phyloP scores from a whole-genome alignment of 2,329 filamentous ascomycete genomes.

The Exophiala viscosa region DNA sequence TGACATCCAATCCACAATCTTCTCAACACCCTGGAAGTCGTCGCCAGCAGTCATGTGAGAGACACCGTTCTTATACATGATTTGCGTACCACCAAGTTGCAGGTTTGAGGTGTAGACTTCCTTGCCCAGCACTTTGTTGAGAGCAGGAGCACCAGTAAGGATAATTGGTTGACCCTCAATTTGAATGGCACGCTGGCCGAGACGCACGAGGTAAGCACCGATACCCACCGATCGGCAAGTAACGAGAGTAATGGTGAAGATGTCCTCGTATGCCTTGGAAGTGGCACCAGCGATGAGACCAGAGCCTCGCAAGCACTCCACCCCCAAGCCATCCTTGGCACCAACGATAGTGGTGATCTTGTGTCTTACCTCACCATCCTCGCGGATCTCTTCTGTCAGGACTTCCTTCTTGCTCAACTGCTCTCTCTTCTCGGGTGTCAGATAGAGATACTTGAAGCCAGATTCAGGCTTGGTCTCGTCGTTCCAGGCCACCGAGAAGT shows the following conservation, averaged over 20 bases:
- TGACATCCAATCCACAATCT: constrained; percentile 97
- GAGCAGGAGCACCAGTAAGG: constrained; percentile 89
- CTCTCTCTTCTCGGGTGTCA: constrained; percentile 80
- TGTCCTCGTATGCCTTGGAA: constrained; percentile 94
- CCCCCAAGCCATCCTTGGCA: constrained; percentile 91
- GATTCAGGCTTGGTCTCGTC: constrained; percentile 72
- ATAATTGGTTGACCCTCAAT: constrained; percentile 99
- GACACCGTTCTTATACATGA: constrained; percentile 99
- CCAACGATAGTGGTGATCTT: constrained; percentile 93
- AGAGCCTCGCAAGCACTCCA: constrained; percentile 94
- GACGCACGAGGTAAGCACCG: constrained; percentile 95
- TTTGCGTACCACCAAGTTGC: constrained; percentile 99
- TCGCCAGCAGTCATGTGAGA: constrained; percentile 98
- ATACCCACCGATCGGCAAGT: constrained; percentile 99
- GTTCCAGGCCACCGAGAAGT: constrained; percentile 98
- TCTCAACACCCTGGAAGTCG: constrained; percentile 95
- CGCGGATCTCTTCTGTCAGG: constrained; percentile 80
- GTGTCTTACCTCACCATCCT: constrained; percentile 84
- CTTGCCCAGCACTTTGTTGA: constrained; percentile 96
- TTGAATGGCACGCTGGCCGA: constrained; percentile 96
- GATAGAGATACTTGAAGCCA: constrained; percentile 96
- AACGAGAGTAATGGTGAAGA: constrained; percentile 96
- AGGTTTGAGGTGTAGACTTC: constrained; percentile 99
- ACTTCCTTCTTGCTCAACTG: constrained; percentile 78
- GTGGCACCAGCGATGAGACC: constrained; percentile 98